phyloP scores from a whole-genome alignment of 257 asterid species.

The Coffea canephora region DNA sequence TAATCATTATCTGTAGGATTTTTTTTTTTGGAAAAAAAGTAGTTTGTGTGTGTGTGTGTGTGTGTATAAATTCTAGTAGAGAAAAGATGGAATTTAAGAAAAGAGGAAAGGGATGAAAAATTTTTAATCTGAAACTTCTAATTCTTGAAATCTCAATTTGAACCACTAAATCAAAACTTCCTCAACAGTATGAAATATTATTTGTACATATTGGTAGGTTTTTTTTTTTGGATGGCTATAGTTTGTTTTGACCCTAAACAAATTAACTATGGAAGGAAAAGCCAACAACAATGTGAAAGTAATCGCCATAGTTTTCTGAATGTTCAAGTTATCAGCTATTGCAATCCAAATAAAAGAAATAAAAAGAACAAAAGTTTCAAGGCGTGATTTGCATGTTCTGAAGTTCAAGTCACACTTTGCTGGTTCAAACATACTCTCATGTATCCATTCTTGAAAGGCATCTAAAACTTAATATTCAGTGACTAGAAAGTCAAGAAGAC shows the following conservation, averaged over 20 bases:
- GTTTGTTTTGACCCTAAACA: not conserved
- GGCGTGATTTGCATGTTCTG: not conserved
- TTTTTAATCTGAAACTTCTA: too few relatives aligned
- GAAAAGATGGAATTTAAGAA: too few relatives aligned
- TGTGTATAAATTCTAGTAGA: too few relatives aligned
- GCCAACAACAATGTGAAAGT: conserved; percentile 3
- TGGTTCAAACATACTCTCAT: not conserved
- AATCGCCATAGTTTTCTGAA: not conserved
- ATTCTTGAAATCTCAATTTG: too few relatives aligned
- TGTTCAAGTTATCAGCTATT: not conserved
- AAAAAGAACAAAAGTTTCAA: not conserved
- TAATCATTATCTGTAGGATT: too few relatives aligned
- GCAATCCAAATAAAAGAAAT: not conserved
- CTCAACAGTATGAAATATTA: not conserved
- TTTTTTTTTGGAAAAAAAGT: too few relatives aligned
- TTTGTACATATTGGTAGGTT: not conserved
- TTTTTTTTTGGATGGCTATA: not conserved
- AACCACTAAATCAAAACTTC: too few relatives aligned
- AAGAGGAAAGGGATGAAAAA: too few relatives aligned
- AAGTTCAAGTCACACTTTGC: not conserved
- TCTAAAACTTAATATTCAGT: not conserved
- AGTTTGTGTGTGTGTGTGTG: too few relatives aligned
- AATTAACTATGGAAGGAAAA: not conserved
- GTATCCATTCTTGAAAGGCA: not conserved
- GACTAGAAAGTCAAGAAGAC: not conserved